Evolutionary conservation across 192 early-diverging fungal species (phyloP).

Genomic region (Lobosporangium transversale): DNA sequence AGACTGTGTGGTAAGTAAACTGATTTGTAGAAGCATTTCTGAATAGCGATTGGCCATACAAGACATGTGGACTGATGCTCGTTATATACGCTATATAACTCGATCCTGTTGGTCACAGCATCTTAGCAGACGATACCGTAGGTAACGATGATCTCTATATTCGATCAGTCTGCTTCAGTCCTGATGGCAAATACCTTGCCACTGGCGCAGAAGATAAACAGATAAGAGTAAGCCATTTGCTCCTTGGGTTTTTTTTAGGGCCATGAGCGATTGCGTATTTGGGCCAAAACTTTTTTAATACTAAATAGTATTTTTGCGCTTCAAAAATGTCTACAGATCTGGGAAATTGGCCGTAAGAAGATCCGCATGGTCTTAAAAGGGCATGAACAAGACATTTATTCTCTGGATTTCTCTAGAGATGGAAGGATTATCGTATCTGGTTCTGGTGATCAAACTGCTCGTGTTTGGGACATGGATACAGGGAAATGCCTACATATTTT

Average conservation of each 20-base stretch:
- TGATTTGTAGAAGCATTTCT: too few species aligned
- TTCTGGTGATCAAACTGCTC: conserved; percentile 82
- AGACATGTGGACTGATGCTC: not conserved
- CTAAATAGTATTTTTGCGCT: too few species aligned
- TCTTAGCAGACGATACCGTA: conserved; percentile 78
- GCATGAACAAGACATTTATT: conserved; percentile 97
- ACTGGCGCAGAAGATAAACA: conserved; percentile 97
- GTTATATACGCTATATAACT: not conserved
- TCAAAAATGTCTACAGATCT: conserved; percentile 64
- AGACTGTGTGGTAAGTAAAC: conserved; percentile 74
- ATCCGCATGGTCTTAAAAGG: conserved; percentile 79
- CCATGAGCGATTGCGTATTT: too few species aligned
- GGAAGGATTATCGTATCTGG: conserved; percentile 90
- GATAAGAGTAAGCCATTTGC: conserved; percentile 71
- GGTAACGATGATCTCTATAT: conserved; percentile 92
- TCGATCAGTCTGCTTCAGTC: conserved; percentile 94
- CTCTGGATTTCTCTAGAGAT: conserved; percentile 92
- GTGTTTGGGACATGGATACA: conserved; percentile 87
- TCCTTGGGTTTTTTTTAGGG: not conserved
- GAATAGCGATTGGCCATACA: too few species aligned
- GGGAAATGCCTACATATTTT: conserved; percentile 79
- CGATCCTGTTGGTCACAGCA: conserved; percentile 49
- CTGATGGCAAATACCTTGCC: conserved; percentile 88
- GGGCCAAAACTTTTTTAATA: too few species aligned
- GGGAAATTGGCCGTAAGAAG: conserved; percentile 70